phyloP scores from a whole-genome alignment of 441 rosid genomes.

The Populus hybrid region DNA sequence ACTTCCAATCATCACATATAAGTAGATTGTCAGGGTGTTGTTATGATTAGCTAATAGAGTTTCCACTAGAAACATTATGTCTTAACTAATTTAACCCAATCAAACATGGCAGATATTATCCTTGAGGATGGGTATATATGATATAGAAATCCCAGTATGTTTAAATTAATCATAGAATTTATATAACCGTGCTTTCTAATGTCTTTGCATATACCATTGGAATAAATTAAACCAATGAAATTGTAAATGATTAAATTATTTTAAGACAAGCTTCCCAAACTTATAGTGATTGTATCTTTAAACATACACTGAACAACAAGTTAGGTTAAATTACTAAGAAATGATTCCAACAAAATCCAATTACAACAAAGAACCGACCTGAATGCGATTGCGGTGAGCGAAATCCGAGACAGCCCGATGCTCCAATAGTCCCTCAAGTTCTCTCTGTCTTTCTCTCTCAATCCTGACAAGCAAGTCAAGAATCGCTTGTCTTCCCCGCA shows the following conservation, averaged over 20 bases:
- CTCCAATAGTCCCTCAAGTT: conserved; percentile 83
- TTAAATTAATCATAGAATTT: neutral
- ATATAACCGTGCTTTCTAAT: neutral
- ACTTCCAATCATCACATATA: neutral
- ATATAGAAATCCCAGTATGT: neutral
- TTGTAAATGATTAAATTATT: no score
- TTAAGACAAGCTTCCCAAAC: neutral
- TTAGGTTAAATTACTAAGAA: neutral
- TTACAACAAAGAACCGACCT: conserved; percentile 40
- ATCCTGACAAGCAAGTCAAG: conserved; percentile 77
- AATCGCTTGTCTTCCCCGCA: conserved; percentile 92
- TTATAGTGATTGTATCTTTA: neutral
- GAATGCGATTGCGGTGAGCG: conserved; percentile 90
- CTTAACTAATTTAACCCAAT: neutral
- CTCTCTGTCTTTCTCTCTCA: conserved; percentile 88
- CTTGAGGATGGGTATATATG: neutral
- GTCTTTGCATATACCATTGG: neutral
- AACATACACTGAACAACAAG: neutral
- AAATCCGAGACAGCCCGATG: conserved; percentile 95
- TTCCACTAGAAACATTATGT: neutral
- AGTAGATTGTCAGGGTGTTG: neutral
- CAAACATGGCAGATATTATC: neutral
- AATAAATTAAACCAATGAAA: neutral
- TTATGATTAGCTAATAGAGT: neutral
- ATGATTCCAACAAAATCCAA: neutral